Evolutionary conservation across 2,329 filamentous ascomycete genomes (phyloP), one percentile per base, ranked within the genome.

Genomic region (Claviceps humidiphila): DNA sequence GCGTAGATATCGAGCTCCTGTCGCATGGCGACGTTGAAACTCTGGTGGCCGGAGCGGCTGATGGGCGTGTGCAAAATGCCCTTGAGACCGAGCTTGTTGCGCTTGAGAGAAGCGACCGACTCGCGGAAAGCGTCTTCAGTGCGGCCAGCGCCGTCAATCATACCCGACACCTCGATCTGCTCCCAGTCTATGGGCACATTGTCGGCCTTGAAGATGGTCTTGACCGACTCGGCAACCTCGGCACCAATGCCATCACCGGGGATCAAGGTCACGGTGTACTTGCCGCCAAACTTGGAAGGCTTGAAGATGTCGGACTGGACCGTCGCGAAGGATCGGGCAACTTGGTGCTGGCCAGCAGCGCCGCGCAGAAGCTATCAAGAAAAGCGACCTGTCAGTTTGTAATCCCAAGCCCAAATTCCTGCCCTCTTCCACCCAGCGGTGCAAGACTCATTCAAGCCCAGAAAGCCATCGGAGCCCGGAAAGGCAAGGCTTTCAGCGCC

Each of bases 1-100:
- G 93, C 93, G 76, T 97, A 98, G 73, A 98, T 97, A 75, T 98
- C 93, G 68, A 98, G 88, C 74, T 97, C 93, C 78, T 98, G 93
- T 65, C 93, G 89, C 71, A 98, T 84, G 64, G 93, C 93, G 62
- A 98, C 93, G 78, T 98, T 98, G 89, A 98, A 98, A 61, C 88
- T 95, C 75, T 95, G 89, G 80, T 98, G 93, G 64, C 93, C 93
- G 59, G 90, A 95, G 64, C 93, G 85, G 76, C 90, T 88, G 68
- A 98, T 87, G 60, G 93, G 93, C 26, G 93, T 98, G 80, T 96
- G 91, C 47, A 98, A 81, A 71, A 98, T 98, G 71, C 93, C 93
- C 82, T 98, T 98, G 66, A 98, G 81, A 63, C 90, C 93, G 63
- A 98, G 83, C 83, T 97, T 97, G 82, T 98, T 98, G 73, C 93